phyloP scores from a whole-genome alignment of 441 rosid species.

The Populus hybrid region DNA sequence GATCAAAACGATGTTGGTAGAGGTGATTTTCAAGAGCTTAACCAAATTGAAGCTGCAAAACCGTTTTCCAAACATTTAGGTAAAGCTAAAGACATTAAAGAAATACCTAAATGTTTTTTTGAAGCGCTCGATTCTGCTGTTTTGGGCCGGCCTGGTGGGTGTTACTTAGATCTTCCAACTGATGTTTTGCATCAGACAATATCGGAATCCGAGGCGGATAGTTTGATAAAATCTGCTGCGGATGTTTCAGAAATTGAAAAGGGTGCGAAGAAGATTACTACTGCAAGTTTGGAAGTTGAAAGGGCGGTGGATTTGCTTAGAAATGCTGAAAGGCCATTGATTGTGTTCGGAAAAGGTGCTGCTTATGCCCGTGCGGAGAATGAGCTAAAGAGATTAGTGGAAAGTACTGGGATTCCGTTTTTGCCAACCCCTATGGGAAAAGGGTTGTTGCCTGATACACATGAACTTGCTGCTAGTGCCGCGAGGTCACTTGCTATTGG shows the following conservation, averaged over 20 bases:
- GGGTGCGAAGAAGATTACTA: background rate
- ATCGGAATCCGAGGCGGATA: conserved; percentile 60
- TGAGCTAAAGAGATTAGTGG: conserved; percentile 66
- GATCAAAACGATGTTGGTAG: conserved; percentile 74
- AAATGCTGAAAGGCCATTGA: conserved; percentile 71
- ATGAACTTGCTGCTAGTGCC: conserved; percentile 77
- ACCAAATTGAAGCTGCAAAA: conserved; percentile 78
- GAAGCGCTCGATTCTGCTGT: conserved; percentile 63
- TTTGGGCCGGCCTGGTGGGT: conserved; percentile 81
- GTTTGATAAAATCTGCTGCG: conserved; percentile 38
- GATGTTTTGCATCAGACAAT: conserved; percentile 79
- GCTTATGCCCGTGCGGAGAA: conserved; percentile 76
- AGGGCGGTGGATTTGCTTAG: conserved; percentile 59
- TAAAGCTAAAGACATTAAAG: conserved; percentile 56
- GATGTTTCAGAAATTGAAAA: conserved; percentile 16
- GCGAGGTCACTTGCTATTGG: conserved; percentile 95
- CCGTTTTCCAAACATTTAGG: conserved; percentile 66
- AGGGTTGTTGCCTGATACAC: conserved; percentile 84
- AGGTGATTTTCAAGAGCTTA: conserved; percentile 93
- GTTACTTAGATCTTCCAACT: conserved; percentile 82
- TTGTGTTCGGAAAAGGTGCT: conserved; percentile 92
- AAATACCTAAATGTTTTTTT: conserved; percentile 67
- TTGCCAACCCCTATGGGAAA: conserved; percentile 97
- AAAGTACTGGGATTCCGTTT: conserved; percentile 76
- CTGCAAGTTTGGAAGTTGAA: conserved; percentile 48